These are phyloP conservation scores for Trichoderma arundinaceum DNA, from an alignment of 2,329 filamentous ascomycete species.

Conservation along the genomic window DNA sequence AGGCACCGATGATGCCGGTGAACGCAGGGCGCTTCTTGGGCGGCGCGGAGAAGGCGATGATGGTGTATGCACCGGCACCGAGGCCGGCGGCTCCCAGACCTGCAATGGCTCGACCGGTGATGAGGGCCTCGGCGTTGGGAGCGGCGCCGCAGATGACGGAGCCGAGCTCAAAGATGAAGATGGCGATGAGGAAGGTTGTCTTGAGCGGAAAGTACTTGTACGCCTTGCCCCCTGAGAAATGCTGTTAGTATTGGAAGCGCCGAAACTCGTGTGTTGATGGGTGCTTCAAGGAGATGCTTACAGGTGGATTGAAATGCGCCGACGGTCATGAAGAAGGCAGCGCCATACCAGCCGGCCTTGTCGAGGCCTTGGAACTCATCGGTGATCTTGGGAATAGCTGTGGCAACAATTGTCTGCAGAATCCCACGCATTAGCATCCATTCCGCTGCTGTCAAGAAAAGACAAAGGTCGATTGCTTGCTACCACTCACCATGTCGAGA, in stretches of 20 bases:
- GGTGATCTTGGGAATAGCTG: constrained; percentile 62
- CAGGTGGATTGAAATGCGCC: constrained; percentile 53
- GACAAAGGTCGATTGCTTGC: background rate
- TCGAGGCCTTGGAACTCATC: constrained; percentile 57
- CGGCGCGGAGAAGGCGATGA: constrained; percentile 53
- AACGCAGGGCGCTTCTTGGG: constrained; percentile 46
- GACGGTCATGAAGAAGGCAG: constrained; percentile 58
- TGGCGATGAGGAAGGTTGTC: constrained; percentile 53
- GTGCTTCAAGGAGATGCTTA: constrained; percentile 36
- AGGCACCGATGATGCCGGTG: constrained; percentile 47
- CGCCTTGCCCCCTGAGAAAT: constrained; percentile 51
- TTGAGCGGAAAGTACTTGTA: constrained; percentile 60
- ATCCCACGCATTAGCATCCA: background rate
- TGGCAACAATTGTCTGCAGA: constrained; percentile 59
- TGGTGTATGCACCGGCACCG: constrained; percentile 55
- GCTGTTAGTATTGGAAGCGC: constrained; percentile 36
- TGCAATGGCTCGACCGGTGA: constrained; percentile 57
- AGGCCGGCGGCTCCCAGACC: constrained; percentile 55
- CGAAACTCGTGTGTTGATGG: too few species aligned
- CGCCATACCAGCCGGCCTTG: constrained; percentile 65
- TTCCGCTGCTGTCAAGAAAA: background rate
- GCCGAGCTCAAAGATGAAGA: constrained; percentile 61
- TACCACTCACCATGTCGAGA: constrained; percentile 51
- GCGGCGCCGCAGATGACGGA: constrained; percentile 56
- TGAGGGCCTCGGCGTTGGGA: constrained; percentile 54